These are phyloP conservation scores for Hyphopichia homilentoma DNA, from an alignment of 805 yeast genomes.

Conservation along the genomic window DNA sequence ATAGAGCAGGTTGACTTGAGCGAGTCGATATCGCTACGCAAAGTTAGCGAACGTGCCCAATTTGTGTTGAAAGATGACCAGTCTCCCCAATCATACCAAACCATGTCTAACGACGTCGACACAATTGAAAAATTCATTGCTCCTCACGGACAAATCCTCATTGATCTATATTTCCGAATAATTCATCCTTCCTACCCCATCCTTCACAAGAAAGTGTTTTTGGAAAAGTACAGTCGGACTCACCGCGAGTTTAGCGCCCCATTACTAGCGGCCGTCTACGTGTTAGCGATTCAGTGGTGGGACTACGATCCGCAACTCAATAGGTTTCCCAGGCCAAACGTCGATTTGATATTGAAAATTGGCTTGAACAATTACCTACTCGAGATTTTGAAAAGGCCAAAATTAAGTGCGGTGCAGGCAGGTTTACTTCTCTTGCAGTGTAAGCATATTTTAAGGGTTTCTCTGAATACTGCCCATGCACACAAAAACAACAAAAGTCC, in stretches of 20 bases:
- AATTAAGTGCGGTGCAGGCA: constrained; percentile 87
- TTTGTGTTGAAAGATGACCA: constrained; percentile 81
- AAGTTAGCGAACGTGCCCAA: constrained; percentile 72
- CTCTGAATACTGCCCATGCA: constrained; percentile 7
- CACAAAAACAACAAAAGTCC: constrained; percentile 6
- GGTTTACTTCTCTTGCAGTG: constrained; percentile 76
- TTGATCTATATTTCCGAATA: constrained; percentile 76
- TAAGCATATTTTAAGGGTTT: constrained; percentile 34
- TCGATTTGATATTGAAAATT: constrained; percentile 40
- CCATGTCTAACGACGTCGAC: constrained; percentile 76
- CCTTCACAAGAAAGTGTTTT: constrained; percentile 82
- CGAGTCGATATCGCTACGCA: constrained; percentile 63
- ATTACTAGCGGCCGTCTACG: constrained; percentile 83
- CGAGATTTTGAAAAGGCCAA: constrained; percentile 80
- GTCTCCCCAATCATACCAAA: constrained; percentile 61
- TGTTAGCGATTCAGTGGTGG: constrained; percentile 93
- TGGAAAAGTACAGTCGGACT: constrained; percentile 87
- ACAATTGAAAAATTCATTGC: constrained; percentile 79
- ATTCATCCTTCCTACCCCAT: constrained; percentile 92
- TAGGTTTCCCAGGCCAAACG: constrained; percentile 76
- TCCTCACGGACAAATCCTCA: constrained; percentile 85
- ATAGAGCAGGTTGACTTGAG: constrained; percentile 79
- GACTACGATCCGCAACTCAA: constrained; percentile 76
- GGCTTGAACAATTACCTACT: constrained; percentile 67
- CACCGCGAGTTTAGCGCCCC: constrained; percentile 93